Evolutionary conservation across 768 basidiomycete species (phyloP), one percentile per base, ranked within the genome.

Genomic region (Pisolithus tinctorius): DNA sequence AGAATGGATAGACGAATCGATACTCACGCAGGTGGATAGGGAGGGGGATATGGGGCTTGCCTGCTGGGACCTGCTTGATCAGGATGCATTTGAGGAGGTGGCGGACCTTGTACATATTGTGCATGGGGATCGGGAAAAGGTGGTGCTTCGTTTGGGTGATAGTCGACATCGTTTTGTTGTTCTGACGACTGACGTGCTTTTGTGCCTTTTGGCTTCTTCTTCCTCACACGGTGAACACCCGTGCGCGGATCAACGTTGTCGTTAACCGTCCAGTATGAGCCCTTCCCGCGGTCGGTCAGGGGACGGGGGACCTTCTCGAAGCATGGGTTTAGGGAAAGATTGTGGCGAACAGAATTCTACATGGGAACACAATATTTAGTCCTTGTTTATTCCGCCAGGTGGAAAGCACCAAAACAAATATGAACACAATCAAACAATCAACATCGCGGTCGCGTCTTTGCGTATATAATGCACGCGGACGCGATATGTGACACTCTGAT

Each of bases 231-330:
- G 62, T 93, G 90, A 30, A 92, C 90, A 34, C 90, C 90, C 3
- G 90, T 91, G 38, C 88, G 86, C 45, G 88, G 88, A 61, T 92
- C 88, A 41, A 92, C 87, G 59, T 87, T 86, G 60, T 92, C 88
- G 60, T 92, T 90, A 55, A 93, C 90, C 0, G 88, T 91, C 90
- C 90, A 93, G 62, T 92, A 93, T 0, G 88, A 91, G 20, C 90
- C 90, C 62, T 93, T 93, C 48, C 90, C 90, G 47, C 90, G 83
- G 61, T 93, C 90, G 6, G 90, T 93, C 58, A 93, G 79, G 11
- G 90, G 90, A n/a, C 90, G 86, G 3, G 90, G 84, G 4, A 92
- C 86, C 68, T 93, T 93, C 69, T 91, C 88, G 60, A 93, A 93
- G 63, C 88, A 93, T 47, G 90, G 89, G 58, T 93, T 93, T 54